Evolutionary conservation across 306 rosid genomes (phyloP), one percentile per base, ranked within the genome.

Genomic region (Hippophae rhamnoides): DNA sequence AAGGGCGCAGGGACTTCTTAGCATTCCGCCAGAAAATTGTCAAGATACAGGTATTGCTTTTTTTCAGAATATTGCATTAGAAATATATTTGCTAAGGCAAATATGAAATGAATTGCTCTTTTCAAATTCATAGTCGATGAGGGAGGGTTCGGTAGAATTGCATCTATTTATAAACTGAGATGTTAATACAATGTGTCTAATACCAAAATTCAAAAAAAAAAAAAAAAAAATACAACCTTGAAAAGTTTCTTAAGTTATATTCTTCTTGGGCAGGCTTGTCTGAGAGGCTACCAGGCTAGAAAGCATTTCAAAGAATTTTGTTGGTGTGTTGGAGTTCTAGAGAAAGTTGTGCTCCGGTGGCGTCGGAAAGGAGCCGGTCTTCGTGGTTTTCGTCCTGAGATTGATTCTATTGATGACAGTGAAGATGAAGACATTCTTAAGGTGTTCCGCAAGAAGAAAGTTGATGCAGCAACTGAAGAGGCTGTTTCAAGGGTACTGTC

Each of bases 291-390:
- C 72, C 99, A 84, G 73, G 85, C 68, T 45, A 83, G 99, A 76
- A 88, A 82, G 84, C 78, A 82, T 43, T 82, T 83, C 90, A 86
- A 66, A 82, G 51, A 76, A 56, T 66, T 93, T 69, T 74, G 93
- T 66, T 85, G 99, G 99, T 95, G 86, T 1, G 99, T 88, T 73
- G 84, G 95, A 69, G 70, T 93, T 64, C 75, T 75, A 61, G 95
- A 93, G 64, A 93, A 88, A 81, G 94, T 78, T 65, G 94, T 93
- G 57, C 84, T 93, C 8, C 75, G 99, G 43, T 93, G 99, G 99
- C 69, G 86, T 55, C 78, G 97, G 74, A 93, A 80, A 79, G 85
- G 95, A 59, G 68, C 46, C 48, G 99, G 99, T 70, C 75, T 93
- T 70, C 81, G 76, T 56, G 82, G 89, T 43, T 82, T 83, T 60